A percentile compares a stretch with the other conserved stretches of the same genome.
Conservation (phyloP, 2,329 filamentous ascomycete species). For the Penicillium decumbens region DNA sequence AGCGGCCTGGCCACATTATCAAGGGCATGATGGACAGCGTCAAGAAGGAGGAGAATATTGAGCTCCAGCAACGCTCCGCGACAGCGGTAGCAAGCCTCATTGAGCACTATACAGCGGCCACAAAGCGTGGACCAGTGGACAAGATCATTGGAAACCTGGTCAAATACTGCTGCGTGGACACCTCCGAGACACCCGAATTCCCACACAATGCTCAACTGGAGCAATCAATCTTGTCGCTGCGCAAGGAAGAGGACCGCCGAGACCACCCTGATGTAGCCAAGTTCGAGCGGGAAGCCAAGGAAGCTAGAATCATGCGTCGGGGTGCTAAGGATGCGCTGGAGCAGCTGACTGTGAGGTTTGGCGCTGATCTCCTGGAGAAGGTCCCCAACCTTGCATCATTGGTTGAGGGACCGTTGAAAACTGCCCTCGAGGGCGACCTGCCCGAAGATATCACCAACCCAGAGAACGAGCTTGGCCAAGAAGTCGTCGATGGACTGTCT, state of each 20-base stretch:
- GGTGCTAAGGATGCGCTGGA: constrained; percentile 93
- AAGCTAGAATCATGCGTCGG: constrained; percentile 81
- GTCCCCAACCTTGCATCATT: constrained; percentile 76
- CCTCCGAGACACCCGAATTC: constrained; percentile 95
- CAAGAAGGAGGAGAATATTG: constrained; percentile 86
- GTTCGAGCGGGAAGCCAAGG: constrained; percentile 83
- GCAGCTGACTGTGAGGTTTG: constrained; percentile 76
- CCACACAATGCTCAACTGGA: constrained; percentile 73
- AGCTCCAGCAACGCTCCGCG: constrained; percentile 81
- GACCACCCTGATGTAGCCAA: constrained; percentile 88
- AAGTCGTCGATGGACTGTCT: constrained; percentile 90
- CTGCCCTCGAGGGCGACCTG: constrained; percentile 66
- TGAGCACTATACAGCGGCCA: constrained; percentile 74
- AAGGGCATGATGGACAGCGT: constrained; percentile 98
- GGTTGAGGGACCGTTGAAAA: constrained; percentile 74
- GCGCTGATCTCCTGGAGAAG: constrained; percentile 68
- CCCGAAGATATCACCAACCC: constrained; percentile 69
- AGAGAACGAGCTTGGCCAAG: constrained; percentile 74
- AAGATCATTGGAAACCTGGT: constrained; percentile 94
- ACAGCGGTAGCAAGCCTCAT: constrained; percentile 78
- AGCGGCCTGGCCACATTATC: constrained; percentile 88
- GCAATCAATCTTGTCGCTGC: constrained; percentile 80
- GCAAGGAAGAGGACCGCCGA: constrained; percentile 93
- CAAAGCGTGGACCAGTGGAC: constrained; percentile 79
- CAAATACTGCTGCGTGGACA: constrained; percentile 97